Conservation (phyloP, 1,139 yeast genomes). For the Meyerozyma guilliermondii region DNA sequence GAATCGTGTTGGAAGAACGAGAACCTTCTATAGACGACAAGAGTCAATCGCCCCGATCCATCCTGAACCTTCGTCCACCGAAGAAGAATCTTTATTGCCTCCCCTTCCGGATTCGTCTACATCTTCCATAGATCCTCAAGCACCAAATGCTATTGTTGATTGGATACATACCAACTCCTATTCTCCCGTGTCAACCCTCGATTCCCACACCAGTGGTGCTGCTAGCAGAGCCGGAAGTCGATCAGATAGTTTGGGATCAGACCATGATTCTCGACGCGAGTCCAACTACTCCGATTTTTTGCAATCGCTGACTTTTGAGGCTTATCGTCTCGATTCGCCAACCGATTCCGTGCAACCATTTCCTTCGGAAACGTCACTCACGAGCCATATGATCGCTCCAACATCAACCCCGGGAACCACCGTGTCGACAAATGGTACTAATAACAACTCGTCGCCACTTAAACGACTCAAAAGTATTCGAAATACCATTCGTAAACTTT, state of each 20-base stretch:
- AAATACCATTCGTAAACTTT: conserved; percentile 12
- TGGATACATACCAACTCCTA: conserved; percentile 3
- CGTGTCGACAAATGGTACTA: too few species aligned
- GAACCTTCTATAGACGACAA: conserved; percentile 2
- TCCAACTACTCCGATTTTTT: conserved; percentile 2
- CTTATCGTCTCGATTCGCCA: conserved; percentile 8
- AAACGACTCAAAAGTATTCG: conserved; percentile 11
- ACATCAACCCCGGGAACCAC: not conserved
- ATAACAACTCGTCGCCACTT: conserved; percentile 9
- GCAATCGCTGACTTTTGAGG: conserved; percentile 3
- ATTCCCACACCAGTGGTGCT: conserved; percentile 1
- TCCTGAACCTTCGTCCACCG: not conserved
- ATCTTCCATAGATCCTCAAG: not conserved
- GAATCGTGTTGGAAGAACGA: conserved; percentile 12
- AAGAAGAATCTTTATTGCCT: conserved; percentile 9
- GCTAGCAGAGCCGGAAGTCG: not conserved
- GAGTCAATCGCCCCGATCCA: not conserved
- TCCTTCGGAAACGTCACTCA: conserved; percentile 6
- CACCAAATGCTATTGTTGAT: not conserved
- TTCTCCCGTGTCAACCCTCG: conserved; percentile 2
- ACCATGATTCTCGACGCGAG: not conserved
- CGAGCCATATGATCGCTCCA: conserved; percentile 3
- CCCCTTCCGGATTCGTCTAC: conserved; percentile 10
- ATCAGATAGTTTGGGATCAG: not conserved
- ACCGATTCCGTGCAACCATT: conserved; percentile 6